Percentiles rank a stretch among this genome's conserved stretches.
Conservation (phyloP, 441 rosid species). For the Hypseocharis bilobata region DNA sequence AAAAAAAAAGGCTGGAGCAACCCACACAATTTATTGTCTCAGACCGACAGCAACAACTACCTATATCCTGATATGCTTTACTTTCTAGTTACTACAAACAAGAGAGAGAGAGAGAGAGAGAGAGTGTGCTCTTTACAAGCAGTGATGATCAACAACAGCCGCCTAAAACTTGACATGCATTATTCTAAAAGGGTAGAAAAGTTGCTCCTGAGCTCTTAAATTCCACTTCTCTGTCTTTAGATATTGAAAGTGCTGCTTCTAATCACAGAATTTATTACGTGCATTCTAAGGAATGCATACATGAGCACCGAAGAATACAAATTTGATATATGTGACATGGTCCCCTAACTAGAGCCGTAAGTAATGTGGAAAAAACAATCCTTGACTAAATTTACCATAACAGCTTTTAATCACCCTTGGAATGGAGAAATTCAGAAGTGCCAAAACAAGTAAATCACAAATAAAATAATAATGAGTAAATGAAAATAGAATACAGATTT, state of each 20-base stretch:
- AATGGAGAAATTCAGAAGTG: background rate
- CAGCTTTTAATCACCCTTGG: background rate
- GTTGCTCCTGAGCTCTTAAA: background rate
- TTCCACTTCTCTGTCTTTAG: background rate
- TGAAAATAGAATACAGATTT: constrained; percentile 9
- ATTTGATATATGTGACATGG: background rate
- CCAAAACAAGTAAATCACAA: background rate
- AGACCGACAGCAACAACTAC: background rate
- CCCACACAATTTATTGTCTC: background rate
- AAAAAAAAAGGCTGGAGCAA: background rate
- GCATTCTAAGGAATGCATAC: background rate
- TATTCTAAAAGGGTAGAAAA: background rate
- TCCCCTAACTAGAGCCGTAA: background rate
- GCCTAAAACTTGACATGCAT: no score
- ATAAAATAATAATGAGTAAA: background rate
- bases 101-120: no score
- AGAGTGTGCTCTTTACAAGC: background rate
- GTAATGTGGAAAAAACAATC: background rate
- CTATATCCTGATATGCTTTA: background rate
- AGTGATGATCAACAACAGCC: background rate
- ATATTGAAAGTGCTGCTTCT: background rate
- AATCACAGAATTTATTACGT: background rate
- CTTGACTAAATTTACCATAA: background rate
- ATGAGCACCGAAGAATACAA: background rate
- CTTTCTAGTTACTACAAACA: background rate